These are phyloP conservation scores for Crithidia expoeki DNA, from an alignment of 208 protist genomes.

Conservation along the genomic window DNA sequence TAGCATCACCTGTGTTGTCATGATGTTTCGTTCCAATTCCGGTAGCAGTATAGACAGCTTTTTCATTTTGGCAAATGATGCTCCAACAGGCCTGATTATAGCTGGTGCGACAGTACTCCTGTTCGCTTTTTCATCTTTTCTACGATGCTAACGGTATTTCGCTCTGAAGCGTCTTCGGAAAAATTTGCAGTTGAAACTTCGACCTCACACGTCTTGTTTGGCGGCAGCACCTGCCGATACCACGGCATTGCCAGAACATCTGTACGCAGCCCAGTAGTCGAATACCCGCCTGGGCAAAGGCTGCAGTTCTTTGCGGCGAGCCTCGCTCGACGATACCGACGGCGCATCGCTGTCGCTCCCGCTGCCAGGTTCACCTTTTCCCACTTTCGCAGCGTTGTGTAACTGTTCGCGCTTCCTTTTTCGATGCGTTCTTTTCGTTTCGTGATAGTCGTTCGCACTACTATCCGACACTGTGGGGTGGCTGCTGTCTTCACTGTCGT, in stretches of 20 bases:
- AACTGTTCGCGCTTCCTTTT: neutral
- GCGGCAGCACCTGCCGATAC: neutral
- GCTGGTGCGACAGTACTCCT: too few relatives aligned
- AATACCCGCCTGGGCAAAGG: slow-evolving; percentile 33
- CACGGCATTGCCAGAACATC: neutral
- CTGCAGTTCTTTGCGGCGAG: neutral
- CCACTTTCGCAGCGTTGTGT: neutral
- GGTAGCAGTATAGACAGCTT: too few relatives aligned
- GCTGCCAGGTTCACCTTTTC: neutral
- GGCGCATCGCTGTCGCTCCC: slow-evolving; percentile 14
- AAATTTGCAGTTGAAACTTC: neutral
- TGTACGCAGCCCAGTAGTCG: slow-evolving; percentile 45
- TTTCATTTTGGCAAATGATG: too few relatives aligned
- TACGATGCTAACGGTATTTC: too few relatives aligned
- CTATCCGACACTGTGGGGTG: slow-evolving; percentile 3
- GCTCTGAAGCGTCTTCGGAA: too few relatives aligned
- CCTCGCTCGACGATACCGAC: slow-evolving; percentile 7
- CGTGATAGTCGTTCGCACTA: neutral
- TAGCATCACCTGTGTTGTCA: too few relatives aligned
- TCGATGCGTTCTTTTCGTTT: neutral
- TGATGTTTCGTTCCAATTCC: too few relatives aligned
- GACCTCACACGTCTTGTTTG: neutral
- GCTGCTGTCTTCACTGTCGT: neutral
- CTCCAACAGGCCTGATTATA: too few relatives aligned
- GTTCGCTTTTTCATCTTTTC: too few relatives aligned